Base-by-base conservation (phyloP, 371 early-diverging fungal species). In the Funneliformis caledonium region DNA sequence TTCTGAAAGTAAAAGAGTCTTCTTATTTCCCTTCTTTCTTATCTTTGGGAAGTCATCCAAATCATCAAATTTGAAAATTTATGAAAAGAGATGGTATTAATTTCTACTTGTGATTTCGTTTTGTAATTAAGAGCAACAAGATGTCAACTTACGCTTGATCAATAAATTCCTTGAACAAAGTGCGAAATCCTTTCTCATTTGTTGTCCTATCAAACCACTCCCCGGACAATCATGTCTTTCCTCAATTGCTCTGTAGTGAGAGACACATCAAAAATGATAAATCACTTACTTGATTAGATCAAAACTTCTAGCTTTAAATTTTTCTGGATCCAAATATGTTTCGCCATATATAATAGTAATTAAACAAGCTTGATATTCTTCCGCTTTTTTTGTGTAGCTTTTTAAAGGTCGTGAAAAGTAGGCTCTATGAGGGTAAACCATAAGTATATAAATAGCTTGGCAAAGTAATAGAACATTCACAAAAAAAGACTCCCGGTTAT, bases 1-100 rank as follows among this genome's bases (percentile, higher is more conserved):
- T 69, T 69, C 33, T 31, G 16, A 42, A 69, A 4, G 2, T 61
- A 5, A 4, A 69, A 69, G 33, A 22, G 33, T 16, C 5, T 19
- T 22, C 69, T 33, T 69, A 22, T 69, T 26, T 69, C 33, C 22
- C 16, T 69, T 16, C 22, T 33, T 6, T 69, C n/a, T n/a, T n/a
- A n/a, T n/a, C n/a, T 69, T 6, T 6, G n/a, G 69, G 7, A 33
- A 69, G 3, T 69, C 22, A 69, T 19, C 3, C 69, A 69, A 6
- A 4, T 33, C 16, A 69, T 69, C 69, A 16, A 69, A 33, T 22
- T 16, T 43, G 69, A 31, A 69, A n/a, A n/a, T n/a, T 31, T 69
- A 69, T 69, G 69, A 69, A 69, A 69, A 69, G 69, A 69, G 69
- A 69, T 69, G 69, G n/a, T 43, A 69, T 69, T 69, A 69, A 14